Evolutionary conservation across 768 basidiomycete genomes (phyloP).

Genomic region (Asterophora lycoperdoides): DNA sequence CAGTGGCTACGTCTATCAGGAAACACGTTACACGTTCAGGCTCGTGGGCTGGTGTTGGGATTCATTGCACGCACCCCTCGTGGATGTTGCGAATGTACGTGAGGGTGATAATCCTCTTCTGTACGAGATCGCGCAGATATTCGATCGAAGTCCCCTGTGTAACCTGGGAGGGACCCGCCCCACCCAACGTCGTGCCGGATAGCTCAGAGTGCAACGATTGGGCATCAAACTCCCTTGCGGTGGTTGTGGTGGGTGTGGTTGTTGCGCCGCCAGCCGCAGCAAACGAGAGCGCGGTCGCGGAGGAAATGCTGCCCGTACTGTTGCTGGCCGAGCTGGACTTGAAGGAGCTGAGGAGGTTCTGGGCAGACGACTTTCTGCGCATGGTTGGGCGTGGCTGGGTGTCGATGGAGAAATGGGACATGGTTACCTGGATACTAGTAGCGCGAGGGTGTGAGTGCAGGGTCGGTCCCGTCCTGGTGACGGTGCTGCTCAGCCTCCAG

Average conservation of each 20-base stretch:
- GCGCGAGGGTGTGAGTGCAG: too few species aligned
- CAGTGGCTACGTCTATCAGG: conserved; percentile 77
- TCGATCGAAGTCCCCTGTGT: conserved; percentile 71
- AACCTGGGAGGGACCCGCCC: conserved; percentile 41
- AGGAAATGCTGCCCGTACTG: conserved; percentile 28
- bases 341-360: conserved; percentile 78
- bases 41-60: background rate
- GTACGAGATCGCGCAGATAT: conserved; percentile 71
- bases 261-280: conserved; percentile 32
- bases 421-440: conserved; percentile 20
- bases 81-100: conserved; percentile 83
- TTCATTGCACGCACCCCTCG: conserved; percentile 60
- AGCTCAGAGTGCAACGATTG: conserved; percentile 58
- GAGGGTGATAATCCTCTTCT: conserved; percentile 80
- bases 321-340: conserved; percentile 36
- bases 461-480: too few species aligned
- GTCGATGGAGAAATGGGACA: conserved; percentile 37
- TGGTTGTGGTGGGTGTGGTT: conserved; percentile 39
- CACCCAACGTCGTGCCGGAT: conserved; percentile 28
- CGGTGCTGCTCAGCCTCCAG: too few species aligned
- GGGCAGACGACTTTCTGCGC: conserved; percentile 83
- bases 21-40: background rate
- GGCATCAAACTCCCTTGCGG: conserved; percentile 65
- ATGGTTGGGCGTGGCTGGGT: conserved; percentile 50
- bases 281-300: conserved; percentile 35